Base-by-base conservation (phyloP, 177 flowering plant genomes). In the Telopea speciosissima region DNA sequence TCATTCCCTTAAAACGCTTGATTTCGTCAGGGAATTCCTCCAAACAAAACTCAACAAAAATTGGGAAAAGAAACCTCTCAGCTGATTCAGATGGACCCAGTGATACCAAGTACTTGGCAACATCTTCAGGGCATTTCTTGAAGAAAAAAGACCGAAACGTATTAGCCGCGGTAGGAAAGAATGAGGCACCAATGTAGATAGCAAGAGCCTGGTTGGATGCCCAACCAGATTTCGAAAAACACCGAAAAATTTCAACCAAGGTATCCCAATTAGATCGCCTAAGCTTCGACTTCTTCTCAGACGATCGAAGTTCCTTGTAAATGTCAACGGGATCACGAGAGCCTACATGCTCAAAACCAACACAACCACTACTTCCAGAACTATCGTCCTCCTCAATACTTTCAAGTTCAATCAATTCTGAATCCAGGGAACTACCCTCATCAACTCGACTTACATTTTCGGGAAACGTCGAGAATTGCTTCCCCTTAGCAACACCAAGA, bases 1-100 rank as follows among this genome's bases (percentile, higher is more conserved):
- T 69, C 87, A 89, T 86, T 60, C 73, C 66, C 70, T 74, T 69
- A 72, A 89, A 92, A 40, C 79, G 78, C 85, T 86, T 92, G 63
- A 94, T 94, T 79, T 90, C 99, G 65, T 85, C 90, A 26, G 88
- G 92, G 69, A 87, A 94, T 67, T 92, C 85, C 71, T 89, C 92
- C 63, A 94, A 72, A 74, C 97, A 94, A 74, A 76, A 94, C 69
- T 94, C 97, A 52, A 88, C 96, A 74, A 90, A 94, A 11, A 92
- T 75, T 1, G 98, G 96, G 73, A 87, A 85, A 36, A 87, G 62
- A 70, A 83, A 85, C 68, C 71, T 70, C 5, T 81, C 83, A 12
- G 86, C 74, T 17, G 72, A 76, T 59, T 72, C 71, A 17, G 81
- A 74, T 5, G 84, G 83, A 62, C 88, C 87, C 8, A 84, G 22